Evolutionary conservation across 1,284 basidiomycete species (phyloP), one percentile per base, ranked within the genome.

Genomic region (Ceratobasidium papillatum): DNA sequence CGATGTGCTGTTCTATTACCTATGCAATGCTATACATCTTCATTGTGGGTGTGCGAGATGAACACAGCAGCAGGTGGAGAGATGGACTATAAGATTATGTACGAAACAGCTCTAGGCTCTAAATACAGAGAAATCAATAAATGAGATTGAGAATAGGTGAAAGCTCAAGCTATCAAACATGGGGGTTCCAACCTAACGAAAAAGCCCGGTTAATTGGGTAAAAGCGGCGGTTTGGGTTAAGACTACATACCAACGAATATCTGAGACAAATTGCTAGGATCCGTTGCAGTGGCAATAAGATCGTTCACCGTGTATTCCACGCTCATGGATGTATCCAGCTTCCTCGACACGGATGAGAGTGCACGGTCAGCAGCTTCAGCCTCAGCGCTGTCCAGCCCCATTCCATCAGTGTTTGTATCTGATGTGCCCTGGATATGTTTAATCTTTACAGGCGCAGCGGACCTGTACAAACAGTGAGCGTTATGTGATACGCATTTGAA

Each of bases 251-350:
- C 94, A 75, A 81, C 79, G 80, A 88, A 99, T 79, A 99, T 95
- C 32, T 86, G 87, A 1, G 90, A 91, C 41, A 99, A 83, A 81
- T 95, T 94, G 45, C 85, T 84, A 0, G 86, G 82, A 80, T 97
- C 93, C 49, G 90, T 94, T 47, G 97, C 97, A 80, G 96, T 91
- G 30, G 94, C 90, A 75, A 99, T 93, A 47, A 99, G 87, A 81
- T 96, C 92, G 83, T 98, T 98, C 76, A 99, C 95, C 2, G 92
- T 94, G 79, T 94, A 96, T 81, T 98, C 94, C 43, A 97, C 92
- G 79, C 94, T 97, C 77, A 98, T 84, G 12, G 90, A 87, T 77
- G 89, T 90, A 79, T 94, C 91, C 47, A 99, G 85, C 82, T 99
- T 99, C 54, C 88, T 85, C 12, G 88, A 85, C 45, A 98, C 95